Base-by-base conservation (phyloP, 768 basidiomycete genomes). In the Macrocybe gigantea region DNA sequence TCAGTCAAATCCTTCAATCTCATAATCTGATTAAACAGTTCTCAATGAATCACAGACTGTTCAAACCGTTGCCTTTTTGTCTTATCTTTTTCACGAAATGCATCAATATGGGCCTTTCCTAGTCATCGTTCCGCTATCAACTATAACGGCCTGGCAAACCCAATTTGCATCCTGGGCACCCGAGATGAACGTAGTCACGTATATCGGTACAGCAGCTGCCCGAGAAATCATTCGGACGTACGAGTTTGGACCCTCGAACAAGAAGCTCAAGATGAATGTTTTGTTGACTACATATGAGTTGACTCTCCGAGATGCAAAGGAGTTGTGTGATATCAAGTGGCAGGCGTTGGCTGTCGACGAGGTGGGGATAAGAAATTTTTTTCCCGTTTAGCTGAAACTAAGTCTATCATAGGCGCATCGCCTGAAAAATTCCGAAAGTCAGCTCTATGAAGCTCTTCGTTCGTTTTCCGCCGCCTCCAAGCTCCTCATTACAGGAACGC, bases 261-360 rank as follows among this genome's bases (percentile, higher is more conserved):
- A 93, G 73, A 88, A 85, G 60, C 73, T 96, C 64, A 93, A 90
- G 74, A 92, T 98, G 83, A 99, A 97, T 65, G 95, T 97, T 9
- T 70, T 99, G 41, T 69, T 99, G 53, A 98, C 96, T 7, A 99
- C 96, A 6, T 99, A 99, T 66, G 96, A 99, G 66, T 76, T 96
- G 59, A 90, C 90, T 7, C 70, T 99, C 53, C 82, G 96, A 55
- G 96, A 98, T 61, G 69, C 85, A 37, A 85, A 83, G 58, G 92
- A 96, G 61, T 74, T 99, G 42, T 83, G 80, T 33, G 87, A 88
- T 53, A 92, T 98, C 69, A 97, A 93, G 66, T 99, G 96, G 96
- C 96, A 98, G 63, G 86, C 85, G 29, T 70, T 99, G 39, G 87
- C 91, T 47, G 96, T 99, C 13, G 96, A 99, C 58, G 96, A 98